These are phyloP conservation scores for Corinectria fuckeliana DNA, from an alignment of 2,329 filamentous ascomycete genomes.

Conservation along the genomic window DNA sequence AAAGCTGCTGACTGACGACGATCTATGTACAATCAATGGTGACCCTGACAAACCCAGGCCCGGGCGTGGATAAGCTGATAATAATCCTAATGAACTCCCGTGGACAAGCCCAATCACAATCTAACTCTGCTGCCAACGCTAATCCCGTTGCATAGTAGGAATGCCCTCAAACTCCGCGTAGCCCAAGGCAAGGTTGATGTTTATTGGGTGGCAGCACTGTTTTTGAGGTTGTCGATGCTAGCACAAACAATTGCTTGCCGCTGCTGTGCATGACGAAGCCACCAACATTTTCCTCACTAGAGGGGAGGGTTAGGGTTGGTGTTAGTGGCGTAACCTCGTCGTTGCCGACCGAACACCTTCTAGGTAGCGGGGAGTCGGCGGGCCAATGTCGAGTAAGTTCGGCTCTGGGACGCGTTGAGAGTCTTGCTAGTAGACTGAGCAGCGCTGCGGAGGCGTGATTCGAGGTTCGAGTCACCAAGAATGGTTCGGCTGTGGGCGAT, in stretches of 20 bases:
- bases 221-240: constrained; percentile 92
- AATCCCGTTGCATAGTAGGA: constrained; percentile 56
- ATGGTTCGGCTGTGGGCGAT: constrained; percentile 81
- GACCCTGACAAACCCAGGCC: not conserved
- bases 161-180: constrained; percentile 91
- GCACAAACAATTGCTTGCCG: constrained; percentile 53
- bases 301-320: constrained; percentile 81
- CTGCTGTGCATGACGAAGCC: constrained; percentile 72
- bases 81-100: constrained; percentile 17
- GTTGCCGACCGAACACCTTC: constrained; percentile 26
- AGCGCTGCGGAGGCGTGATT: constrained; percentile 81
- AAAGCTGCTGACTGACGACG: not conserved
- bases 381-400: constrained; percentile 24
- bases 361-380: not conserved
- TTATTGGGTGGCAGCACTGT: constrained; percentile 95
- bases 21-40: constrained; percentile 15
- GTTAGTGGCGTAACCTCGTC: constrained; percentile 47
- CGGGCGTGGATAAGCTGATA: constrained; percentile 8
- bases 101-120: constrained; percentile 11
- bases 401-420: constrained; percentile 41
- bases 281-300: constrained; percentile 90
- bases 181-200: constrained; percentile 88
- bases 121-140: constrained; percentile 6
- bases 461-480: constrained; percentile 88
- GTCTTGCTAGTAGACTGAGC: constrained; percentile 71